Base-by-base conservation (phyloP, 2,329 filamentous ascomycete species). In the Sporothrix dimorphospora region DNA sequence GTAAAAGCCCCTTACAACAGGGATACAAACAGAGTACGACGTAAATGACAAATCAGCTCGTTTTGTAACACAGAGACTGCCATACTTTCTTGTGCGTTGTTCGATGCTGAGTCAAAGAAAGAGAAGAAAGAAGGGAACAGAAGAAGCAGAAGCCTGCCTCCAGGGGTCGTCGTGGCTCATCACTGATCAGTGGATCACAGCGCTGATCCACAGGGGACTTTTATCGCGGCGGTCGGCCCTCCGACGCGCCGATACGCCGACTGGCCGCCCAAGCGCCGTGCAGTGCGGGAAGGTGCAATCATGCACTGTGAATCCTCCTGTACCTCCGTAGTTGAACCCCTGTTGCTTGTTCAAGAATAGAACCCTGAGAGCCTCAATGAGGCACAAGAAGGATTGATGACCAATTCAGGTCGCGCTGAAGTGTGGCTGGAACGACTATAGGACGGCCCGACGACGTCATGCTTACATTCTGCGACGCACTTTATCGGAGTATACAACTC, bases 161-260 rank as follows among this genome's bases (percentile, higher is more conserved):
- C 51, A 53, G 24, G 51, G 51, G 49, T 9, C 3, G 51, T 16
- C 14, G 11, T 30, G 53, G 51, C 51, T 55, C 8, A 34, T 34
- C 3, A 34, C 30, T 34, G 30, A 55, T 30, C 27, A 38, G 55
- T 59, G 27, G 55, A n/a, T 19, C 27, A n/a, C 12, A 11, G 16
- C 55, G 55, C 30, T 63, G 38, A 42, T 63, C n/a, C 59, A 63
- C 59, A 63, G 57, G 59, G 59, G 27, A 19, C 55, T 19, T 19
- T 12, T 21, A 61, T 5, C 30, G 57, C 34, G 57, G 30, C 21
- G 57, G 30, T 61, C 57, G 57, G 57, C 19, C 11, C 5, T 34
- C 16, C 57, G 34, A 40, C 57, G 30, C 30, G 34, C 57, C 57
- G 57, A 61, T 21, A 19, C 4, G 12, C 57, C 55, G 55, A 61